Conservation (phyloP, 2,329 filamentous ascomycete species). For the Pleomassaria siparia region DNA sequence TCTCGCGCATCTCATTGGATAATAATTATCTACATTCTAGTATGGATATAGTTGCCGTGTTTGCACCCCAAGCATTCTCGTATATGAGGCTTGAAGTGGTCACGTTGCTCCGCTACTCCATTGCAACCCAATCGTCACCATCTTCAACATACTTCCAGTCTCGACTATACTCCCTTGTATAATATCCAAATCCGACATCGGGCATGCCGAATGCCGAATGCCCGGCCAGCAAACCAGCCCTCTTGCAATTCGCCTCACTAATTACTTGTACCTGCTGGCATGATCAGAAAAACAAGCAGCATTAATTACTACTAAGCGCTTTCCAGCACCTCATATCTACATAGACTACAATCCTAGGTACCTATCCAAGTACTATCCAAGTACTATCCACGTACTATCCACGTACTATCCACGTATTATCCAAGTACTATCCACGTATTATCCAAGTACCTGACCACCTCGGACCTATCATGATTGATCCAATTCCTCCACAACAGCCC, state of each 20-base stretch:
- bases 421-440: too few relatives aligned
- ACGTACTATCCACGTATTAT: too few relatives aligned
- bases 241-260: not conserved
- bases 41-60: too few relatives aligned
- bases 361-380: too few relatives aligned
- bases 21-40: too few relatives aligned
- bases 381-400: too few relatives aligned
- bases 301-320: not conserved
- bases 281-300: not conserved
- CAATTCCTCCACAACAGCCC: not conserved
- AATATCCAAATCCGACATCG: slow-evolving; percentile 8
- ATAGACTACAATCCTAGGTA: too few relatives aligned
- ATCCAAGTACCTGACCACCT: too few relatives aligned
- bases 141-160: slow-evolving; percentile 3
- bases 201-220: slow-evolving; percentile 8
- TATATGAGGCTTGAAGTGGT: slow-evolving; percentile 7
- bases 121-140: slow-evolving; percentile 15
- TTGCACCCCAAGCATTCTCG: slow-evolving; percentile 11
- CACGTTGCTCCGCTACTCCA: slow-evolving; percentile 10
- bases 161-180: slow-evolving; percentile 4
- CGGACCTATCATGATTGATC: not conserved
- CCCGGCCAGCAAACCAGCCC: too few relatives aligned
- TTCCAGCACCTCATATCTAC: slow-evolving; percentile 4
- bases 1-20: too few relatives aligned
- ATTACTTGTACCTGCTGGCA: not conserved